A percentile compares a stretch with the other conserved stretches of the same genome.
Evolutionary conservation across 73 alveolate species (phyloP).

Genomic region (Tetrahymena elliotti): DNA sequence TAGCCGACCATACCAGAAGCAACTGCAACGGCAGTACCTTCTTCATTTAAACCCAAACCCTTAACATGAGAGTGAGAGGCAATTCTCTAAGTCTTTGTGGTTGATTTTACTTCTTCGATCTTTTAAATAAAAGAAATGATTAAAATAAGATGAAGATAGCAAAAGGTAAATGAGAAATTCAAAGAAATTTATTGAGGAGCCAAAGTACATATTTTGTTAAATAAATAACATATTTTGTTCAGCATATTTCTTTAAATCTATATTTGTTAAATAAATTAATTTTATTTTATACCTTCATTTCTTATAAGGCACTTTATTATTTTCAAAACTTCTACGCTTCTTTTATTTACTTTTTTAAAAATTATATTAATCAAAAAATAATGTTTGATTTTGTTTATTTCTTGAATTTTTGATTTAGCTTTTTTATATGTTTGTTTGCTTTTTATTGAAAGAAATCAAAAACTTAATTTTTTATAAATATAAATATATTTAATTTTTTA

Average conservation of each 20-base stretch:
- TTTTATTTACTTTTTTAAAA: neutral
- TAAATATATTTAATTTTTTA: neutral
- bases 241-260: neutral
- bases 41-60: constrained; percentile 97
- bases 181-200: neutral
- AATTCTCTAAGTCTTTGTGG: constrained; percentile 96
- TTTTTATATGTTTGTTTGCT: no score
- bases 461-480: neutral
- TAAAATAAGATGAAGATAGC: constrained; percentile 2
- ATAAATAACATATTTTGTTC: neutral
- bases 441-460: neutral
- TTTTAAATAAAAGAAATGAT: constrained; percentile 4
- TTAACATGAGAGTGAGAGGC: constrained; percentile 97
- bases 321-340: neutral
- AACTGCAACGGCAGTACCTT: constrained; percentile 75
- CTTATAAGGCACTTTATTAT: neutral
- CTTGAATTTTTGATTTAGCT: neutral
- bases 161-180: neutral
- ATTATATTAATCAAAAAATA: neutral
- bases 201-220: neutral
- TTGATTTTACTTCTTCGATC: constrained; percentile 98
- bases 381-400: neutral
- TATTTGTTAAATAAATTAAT: no score
- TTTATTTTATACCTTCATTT: neutral
- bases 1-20: constrained; percentile 95